A percentile compares a stretch with the other conserved stretches of the same genome.
phyloP scores from a whole-genome alignment of 2,329 filamentous ascomycete genomes.

The Aspergillus niger region DNA sequence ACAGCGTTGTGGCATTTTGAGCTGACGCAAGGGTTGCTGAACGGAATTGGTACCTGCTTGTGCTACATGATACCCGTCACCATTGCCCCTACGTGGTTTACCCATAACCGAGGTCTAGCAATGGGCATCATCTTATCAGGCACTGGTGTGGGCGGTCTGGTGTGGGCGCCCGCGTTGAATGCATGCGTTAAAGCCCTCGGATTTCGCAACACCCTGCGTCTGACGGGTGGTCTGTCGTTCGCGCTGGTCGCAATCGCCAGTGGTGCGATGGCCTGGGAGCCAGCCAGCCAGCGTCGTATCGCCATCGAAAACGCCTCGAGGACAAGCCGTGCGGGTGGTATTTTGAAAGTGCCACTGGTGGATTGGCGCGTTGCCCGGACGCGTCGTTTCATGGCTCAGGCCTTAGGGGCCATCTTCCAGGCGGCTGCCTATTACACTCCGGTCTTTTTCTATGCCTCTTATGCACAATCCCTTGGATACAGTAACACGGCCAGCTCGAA shows the following conservation, averaged over 20 bases:
- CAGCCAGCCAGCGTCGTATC: neutral
- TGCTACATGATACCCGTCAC: slow-evolving; percentile 42
- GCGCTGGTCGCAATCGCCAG: slow-evolving; percentile 30
- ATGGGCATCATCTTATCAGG: slow-evolving; percentile 45
- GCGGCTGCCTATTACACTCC: slow-evolving; percentile 44
- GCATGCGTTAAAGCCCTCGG: slow-evolving; percentile 35
- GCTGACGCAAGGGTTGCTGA: slow-evolving; percentile 39
- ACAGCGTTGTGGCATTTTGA: slow-evolving; percentile 35
- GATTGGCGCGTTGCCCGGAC: slow-evolving; percentile 38
- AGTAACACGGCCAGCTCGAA: slow-evolving; percentile 38
- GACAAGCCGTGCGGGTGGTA: slow-evolving; percentile 20
- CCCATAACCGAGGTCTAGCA: slow-evolving; percentile 36
- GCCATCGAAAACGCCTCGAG: slow-evolving; percentile 14
- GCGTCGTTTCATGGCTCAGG: slow-evolving; percentile 40
- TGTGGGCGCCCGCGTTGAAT: slow-evolving; percentile 36
- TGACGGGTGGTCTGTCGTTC: slow-evolving; percentile 36
- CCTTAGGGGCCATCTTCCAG: slow-evolving; percentile 38
- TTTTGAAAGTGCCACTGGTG: slow-evolving; percentile 33
- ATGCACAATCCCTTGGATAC: slow-evolving; percentile 43
- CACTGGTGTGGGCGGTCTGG: slow-evolving; percentile 43
- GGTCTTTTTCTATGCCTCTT: slow-evolving; percentile 43
- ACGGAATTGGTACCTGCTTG: slow-evolving; percentile 41
- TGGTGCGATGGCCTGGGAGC: slow-evolving; percentile 31
- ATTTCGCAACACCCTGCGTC: slow-evolving; percentile 41
- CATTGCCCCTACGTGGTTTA: slow-evolving; percentile 43